Percentiles rank a stretch among this genome's conserved stretches.
Evolutionary conservation across 768 basidiomycete species (phyloP).

Genomic region (Naganishia kalamii): DNA sequence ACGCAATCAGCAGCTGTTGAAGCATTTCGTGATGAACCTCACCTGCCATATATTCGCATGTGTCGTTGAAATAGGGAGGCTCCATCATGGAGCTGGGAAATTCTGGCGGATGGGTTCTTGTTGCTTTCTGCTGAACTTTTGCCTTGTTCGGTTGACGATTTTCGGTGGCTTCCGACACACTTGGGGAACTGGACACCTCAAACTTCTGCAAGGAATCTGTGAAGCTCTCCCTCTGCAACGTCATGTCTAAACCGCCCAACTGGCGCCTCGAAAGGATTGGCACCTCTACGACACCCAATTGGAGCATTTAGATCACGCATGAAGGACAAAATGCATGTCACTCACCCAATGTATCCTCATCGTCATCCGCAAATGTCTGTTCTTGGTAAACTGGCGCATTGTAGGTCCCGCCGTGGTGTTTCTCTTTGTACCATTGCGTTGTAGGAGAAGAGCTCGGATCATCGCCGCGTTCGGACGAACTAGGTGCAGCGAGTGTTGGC

Average conservation of each 20-base stretch:
- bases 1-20: too few species aligned
- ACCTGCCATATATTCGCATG: too few species aligned
- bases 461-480: not conserved
- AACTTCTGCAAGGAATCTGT: not conserved
- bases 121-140: too few species aligned
- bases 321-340: not conserved
- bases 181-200: not conserved
- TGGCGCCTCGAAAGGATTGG: not conserved
- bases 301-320: too few species aligned
- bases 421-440: not conserved
- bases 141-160: too few species aligned
- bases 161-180: not conserved
- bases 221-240: too few species aligned
- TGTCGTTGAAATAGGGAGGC: too few species aligned
- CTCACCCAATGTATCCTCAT: not conserved
- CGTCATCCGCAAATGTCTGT: too few species aligned
- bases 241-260: not conserved
- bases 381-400: not conserved
- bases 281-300: not conserved
- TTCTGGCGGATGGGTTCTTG: too few species aligned
- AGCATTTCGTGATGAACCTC: too few species aligned
- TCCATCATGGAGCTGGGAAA: too few species aligned
- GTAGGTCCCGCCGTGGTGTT: not conserved
- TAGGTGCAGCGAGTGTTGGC: slow-evolving; percentile 3
- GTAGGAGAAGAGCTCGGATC: not conserved